phyloP scores from a whole-genome alignment of 345 rosid genomes.

The Eucalyptus erythrocorys region DNA sequence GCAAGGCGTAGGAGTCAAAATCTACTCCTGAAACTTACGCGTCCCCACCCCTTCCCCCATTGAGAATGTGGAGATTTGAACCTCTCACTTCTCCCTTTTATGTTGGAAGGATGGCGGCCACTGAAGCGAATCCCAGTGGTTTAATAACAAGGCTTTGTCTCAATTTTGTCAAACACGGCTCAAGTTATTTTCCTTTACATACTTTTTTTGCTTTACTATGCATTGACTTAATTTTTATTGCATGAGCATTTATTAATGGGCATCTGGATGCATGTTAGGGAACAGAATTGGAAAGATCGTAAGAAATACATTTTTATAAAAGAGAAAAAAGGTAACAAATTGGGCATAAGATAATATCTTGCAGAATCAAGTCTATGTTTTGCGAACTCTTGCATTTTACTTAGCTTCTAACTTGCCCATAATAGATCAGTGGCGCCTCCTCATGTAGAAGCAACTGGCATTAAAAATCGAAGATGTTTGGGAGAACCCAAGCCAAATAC shows the following conservation, averaged over 20 bases:
- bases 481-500: not conserved
- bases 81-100: no score
- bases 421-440: not conserved
- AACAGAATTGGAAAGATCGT: not conserved
- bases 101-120: no score
- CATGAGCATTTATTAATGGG: not conserved
- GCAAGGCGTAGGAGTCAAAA: no score
- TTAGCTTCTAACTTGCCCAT: not conserved
- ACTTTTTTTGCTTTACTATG: not conserved
- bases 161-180: not conserved
- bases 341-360: fast-evolving
- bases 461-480: not conserved
- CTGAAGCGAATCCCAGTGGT: not conserved
- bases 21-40: no score
- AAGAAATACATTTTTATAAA: not conserved
- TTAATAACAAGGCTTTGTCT: not conserved
- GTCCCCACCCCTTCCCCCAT: no score
- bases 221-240: not conserved
- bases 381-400: not conserved
- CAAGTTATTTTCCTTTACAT: not conserved
- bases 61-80: no score
- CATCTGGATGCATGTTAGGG: not conserved
- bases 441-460: not conserved
- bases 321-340: not conserved
- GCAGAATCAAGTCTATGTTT: not conserved